Percentiles rank a stretch among this genome's conserved stretches.
phyloP scores from a whole-genome alignment of 306 rosid genomes.

The Senna tora region DNA sequence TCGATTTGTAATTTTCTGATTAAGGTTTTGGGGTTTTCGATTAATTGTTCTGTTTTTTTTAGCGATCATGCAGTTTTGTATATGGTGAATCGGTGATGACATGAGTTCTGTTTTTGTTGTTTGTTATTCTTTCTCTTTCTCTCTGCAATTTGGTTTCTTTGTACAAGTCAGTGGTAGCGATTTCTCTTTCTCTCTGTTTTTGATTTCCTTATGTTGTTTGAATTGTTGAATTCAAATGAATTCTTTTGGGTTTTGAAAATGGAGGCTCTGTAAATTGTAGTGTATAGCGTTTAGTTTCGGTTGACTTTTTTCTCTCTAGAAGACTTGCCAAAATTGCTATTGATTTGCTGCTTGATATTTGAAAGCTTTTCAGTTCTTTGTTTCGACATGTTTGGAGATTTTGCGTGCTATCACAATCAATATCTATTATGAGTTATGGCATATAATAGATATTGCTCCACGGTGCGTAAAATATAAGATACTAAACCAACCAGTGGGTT shows the following conservation, averaged over 20 bases:
- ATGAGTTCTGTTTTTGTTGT: neutral
- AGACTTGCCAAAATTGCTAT: neutral
- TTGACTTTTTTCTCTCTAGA: neutral
- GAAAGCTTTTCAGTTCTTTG: neutral
- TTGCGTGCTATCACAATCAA: neutral
- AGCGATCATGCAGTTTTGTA: neutral
- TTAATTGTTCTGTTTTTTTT: neutral
- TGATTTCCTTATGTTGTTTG: neutral
- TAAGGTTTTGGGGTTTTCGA: neutral
- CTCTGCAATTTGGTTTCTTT: too few species aligned
- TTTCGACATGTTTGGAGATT: neutral
- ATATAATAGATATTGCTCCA: too few species aligned
- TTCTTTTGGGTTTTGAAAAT: neutral
- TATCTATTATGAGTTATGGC: neutral
- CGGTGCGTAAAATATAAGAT: too few species aligned
- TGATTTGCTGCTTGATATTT: neutral
- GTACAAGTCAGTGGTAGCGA: too few species aligned
- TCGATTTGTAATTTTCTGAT: neutral
- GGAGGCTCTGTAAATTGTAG: neutral
- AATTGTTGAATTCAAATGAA: neutral
- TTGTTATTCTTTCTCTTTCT: neutral
- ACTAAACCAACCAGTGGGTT: too few species aligned
- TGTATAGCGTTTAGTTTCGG: neutral
- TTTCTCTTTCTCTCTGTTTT: too few species aligned
- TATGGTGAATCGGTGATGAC: neutral